Base-by-base conservation (phyloP, 2,329 filamentous ascomycete species). In the Trichoderma lentiforme region DNA sequence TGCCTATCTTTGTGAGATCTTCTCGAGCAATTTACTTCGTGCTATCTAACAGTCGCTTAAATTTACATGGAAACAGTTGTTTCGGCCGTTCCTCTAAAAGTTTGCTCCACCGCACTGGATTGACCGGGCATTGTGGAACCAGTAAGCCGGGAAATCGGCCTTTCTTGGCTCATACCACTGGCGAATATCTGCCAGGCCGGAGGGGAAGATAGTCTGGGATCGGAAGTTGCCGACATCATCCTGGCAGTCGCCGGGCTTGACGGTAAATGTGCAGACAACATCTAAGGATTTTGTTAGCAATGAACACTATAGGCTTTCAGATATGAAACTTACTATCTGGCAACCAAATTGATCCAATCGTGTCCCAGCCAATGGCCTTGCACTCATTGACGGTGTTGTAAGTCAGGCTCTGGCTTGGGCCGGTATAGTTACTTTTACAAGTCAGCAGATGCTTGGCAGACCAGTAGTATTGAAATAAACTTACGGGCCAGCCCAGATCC, bases 401-500 rank as follows among this genome's bases (percentile, higher is more conserved):
- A 7, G 66, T 69, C n/a, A 69, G 18, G 9, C 66, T 34, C 34
- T 69, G 34, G 57, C n/a, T 47, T 34, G 66, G 66, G 39, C 56
- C 66, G 14, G 53, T 69, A 51, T 69, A 69, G 15, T 69, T 69
- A n/a, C 66, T 69, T 51, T 61, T 18, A 15, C 6, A 11, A 8
- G n/a, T 69, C 14, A 61, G 66, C 12, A 14, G n/a, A 14, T 61
- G 18, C 8, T 57, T 6, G 21, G 1, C 4, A 39, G 5, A 1
- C 4, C 3, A 56, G 9, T 12, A 21, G 0, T 4, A 51, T 3
- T 21, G 18, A 14, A 15, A 8, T 26, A 5, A 51, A 61, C 66
- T 36, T 51, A 69, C 56, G 66, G 53, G 53, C 66, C 66, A 21
- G 66, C 66, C 66, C 66, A 69, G 5, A 69, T 61, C 66, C 66